Evolutionary conservation across 2,329 filamentous ascomycete species (phyloP), one percentile per base, ranked within the genome.

Genomic region (Fusarium austroafricanum): DNA sequence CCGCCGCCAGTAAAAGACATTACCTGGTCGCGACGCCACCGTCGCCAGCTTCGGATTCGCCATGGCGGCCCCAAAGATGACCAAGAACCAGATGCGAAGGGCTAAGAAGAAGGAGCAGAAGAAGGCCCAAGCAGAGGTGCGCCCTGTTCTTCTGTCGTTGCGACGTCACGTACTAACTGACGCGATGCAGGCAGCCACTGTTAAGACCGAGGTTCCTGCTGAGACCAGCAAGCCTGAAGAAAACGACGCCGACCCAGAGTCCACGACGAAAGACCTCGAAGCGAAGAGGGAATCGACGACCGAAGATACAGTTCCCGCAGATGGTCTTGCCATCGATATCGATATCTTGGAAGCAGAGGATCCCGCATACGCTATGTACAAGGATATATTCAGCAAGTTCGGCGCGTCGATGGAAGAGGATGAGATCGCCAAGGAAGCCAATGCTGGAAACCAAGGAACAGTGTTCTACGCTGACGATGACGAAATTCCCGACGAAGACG

Each of bases 31-130:
- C 70, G 68, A 71, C 58, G 61, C 65, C 72, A 61, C 61, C 54
- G 65, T 72, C 75, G 69, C 71, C 68, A 55, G 61, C 40, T 60
- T 59, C 69, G 15, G 52, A 52, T 71, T 72, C 75, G 83, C 79
- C 76, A 90, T 90, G 88, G 87, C 87, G 75, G 79, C 83, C 70
- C 80, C 85, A 71, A 96, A 95, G 83, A 89, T 91, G 83, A 94
- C 91, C 78, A 98, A 97, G 84, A 97, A 97, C 81, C 93, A 97
- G 81, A 90, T 94, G 84, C 89, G 94, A 79, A 90, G 95, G 79
- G 92, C 93, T 47, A 94, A 95, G 84, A 97, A 96, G 87, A 97
- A 97, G 89, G 92, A 93, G 74, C 89, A 93, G 77, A 96, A 96
- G 83, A 89, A 89, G 75, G 80, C 87, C 71, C 81, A 86, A 52